Conservation (phyloP, 805 yeast species). For the Yarrowia divulgata region DNA sequence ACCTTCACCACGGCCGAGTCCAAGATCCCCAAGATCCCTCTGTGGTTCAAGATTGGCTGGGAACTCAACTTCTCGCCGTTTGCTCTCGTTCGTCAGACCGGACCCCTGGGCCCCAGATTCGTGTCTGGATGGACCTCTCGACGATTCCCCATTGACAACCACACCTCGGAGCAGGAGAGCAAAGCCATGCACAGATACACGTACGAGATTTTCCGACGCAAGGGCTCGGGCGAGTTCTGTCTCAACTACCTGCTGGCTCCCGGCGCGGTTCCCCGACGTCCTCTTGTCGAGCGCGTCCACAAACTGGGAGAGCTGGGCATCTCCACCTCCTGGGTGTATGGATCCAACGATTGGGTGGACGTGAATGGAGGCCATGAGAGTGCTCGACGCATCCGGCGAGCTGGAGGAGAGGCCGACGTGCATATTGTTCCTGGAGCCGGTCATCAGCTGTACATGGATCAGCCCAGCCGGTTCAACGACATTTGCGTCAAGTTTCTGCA, state of each 20-base stretch:
- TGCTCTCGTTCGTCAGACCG: conserved; percentile 73
- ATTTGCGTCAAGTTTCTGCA: conserved; percentile 49
- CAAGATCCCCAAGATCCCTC: conserved; percentile 61
- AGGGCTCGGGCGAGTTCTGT: conserved; percentile 94
- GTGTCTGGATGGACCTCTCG: conserved; percentile 91
- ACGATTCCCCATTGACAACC: conserved; percentile 62
- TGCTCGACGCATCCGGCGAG: conserved; percentile 44
- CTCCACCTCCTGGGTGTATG: conserved; percentile 83
- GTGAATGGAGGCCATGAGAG: conserved; percentile 53
- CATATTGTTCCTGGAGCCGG: conserved; percentile 63
- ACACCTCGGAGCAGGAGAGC: conserved; percentile 56
- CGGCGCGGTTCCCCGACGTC: conserved; percentile 87
- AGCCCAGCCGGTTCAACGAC: conserved; percentile 60
- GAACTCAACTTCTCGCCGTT: conserved; percentile 88
- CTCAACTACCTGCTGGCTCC: conserved; percentile 83
- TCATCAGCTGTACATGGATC: conserved; percentile 77
- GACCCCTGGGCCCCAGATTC: conserved; percentile 82
- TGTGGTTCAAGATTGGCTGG: conserved; percentile 85
- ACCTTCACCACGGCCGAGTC: conserved; percentile 39
- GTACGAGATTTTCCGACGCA: conserved; percentile 81
- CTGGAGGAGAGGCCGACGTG: conserved; percentile 48
- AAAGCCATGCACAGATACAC: conserved; percentile 75
- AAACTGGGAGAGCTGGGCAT: conserved; percentile 55
- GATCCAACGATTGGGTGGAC: conserved; percentile 77
- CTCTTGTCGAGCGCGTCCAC: conserved; percentile 63